Evolutionary conservation across 164 flowering plant species (phyloP).

Genomic region (Akebia trifoliata): DNA sequence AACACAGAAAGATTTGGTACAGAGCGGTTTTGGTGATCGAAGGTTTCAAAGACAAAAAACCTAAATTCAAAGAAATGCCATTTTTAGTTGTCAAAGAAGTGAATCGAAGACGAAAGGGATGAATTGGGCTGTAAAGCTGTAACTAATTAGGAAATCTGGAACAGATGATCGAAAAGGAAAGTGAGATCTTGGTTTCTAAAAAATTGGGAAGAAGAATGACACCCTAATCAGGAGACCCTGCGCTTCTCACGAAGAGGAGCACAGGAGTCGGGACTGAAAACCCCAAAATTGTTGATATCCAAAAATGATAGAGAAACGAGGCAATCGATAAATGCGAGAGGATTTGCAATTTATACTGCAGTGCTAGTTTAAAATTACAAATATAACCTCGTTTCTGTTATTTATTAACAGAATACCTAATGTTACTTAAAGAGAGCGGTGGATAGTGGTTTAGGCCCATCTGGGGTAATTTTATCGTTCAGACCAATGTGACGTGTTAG

Average conservation of each 20-base stretch:
- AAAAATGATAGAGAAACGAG: neutral
- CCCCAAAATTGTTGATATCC: no score
- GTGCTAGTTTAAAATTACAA: neutral
- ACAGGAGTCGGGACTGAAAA: no score
- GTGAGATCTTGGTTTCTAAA: neutral
- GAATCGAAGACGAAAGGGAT: constrained; percentile 15
- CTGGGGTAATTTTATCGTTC: no score
- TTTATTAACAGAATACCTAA: neutral
- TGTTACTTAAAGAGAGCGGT: no score
- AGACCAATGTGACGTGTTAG: no score
- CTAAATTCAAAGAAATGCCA: constrained; percentile 24
- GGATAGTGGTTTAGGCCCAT: no score
- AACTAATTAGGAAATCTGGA: neutral
- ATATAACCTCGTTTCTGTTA: neutral
- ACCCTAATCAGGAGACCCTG: no score
- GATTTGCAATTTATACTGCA: neutral
- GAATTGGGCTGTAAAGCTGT: constrained; percentile 24
- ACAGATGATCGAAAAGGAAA: neutral
- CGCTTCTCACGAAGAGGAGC: no score
- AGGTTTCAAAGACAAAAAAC: constrained; percentile 4
- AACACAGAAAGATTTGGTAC: constrained; percentile 23
- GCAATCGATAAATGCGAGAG: no score
- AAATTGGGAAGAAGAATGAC: neutral
- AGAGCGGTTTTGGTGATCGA: constrained; percentile 18
- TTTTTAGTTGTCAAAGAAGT: constrained; percentile 15